Conservation (phyloP, 2,329 filamentous ascomycete species). For the Monosporascus sp. region DNA sequence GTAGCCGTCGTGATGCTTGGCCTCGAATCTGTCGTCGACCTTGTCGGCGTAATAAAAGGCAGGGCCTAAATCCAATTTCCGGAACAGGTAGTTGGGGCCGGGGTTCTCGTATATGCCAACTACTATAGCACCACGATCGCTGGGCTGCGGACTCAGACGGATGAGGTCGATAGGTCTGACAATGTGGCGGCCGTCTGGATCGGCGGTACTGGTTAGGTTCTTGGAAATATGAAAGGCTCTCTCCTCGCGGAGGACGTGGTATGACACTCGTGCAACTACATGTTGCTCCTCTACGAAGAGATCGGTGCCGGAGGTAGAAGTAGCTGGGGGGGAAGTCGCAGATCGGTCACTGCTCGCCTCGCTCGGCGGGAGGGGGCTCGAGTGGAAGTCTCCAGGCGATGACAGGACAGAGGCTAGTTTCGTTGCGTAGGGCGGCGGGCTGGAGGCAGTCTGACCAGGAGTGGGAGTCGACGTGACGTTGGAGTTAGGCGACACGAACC, state of each 20-base stretch:
- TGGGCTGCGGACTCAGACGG: slow-evolving; percentile 60
- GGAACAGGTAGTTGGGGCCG: slow-evolving; percentile 65
- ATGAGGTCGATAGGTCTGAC: slow-evolving; percentile 76
- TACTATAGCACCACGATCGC: slow-evolving; percentile 66
- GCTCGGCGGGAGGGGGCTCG: slow-evolving; percentile 30
- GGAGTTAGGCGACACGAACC: slow-evolving; percentile 46
- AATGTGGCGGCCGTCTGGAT: slow-evolving; percentile 70
- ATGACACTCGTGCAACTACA: slow-evolving; percentile 78
- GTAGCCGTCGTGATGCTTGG: slow-evolving; percentile 38
- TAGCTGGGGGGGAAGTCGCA: slow-evolving; percentile 28
- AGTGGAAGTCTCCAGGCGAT: slow-evolving; percentile 36
- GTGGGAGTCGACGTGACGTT: slow-evolving; percentile 40
- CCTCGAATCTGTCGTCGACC: slow-evolving; percentile 45
- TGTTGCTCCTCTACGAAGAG: slow-evolving; percentile 51
- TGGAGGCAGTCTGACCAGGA: slow-evolving; percentile 39
- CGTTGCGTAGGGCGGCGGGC: slow-evolving; percentile 36
- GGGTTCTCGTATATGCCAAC: slow-evolving; percentile 78
- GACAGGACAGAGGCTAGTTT: slow-evolving; percentile 39
- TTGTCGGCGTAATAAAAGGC: slow-evolving; percentile 59
- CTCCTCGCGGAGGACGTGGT: slow-evolving; percentile 77
- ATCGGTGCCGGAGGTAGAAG: slow-evolving; percentile 37
- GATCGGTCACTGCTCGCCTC: slow-evolving; percentile 36
- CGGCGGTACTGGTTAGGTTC: slow-evolving; percentile 62
- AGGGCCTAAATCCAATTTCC: slow-evolving; percentile 72
- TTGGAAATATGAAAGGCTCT: slow-evolving; percentile 80